These are phyloP conservation scores for Vairimorpha ceranae DNA, from an alignment of 371 early-diverging fungal species.

Conservation along the genomic window DNA sequence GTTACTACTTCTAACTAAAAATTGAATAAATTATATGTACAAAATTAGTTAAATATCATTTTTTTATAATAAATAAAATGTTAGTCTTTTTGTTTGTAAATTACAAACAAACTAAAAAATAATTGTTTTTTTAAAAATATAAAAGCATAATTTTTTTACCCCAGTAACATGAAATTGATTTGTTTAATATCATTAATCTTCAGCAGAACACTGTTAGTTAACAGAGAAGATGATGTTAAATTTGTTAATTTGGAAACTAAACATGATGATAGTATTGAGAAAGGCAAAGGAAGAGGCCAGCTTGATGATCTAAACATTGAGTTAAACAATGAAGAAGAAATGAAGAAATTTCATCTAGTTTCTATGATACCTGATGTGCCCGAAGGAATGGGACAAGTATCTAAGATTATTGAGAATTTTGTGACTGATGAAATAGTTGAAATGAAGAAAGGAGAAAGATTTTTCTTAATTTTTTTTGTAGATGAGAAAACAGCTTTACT, in stretches of 20 bases:
- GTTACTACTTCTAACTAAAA: too few species aligned
- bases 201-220: background rate
- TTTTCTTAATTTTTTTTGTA: slow-evolving; percentile 32
- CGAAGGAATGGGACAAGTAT: background rate
- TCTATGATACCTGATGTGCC: background rate
- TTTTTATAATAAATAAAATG: too few species aligned
- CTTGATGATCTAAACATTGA: background rate
- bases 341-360: background rate
- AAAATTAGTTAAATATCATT: too few species aligned
- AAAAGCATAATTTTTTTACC: too few species aligned
- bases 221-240: background rate
- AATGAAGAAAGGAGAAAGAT: slow-evolving; percentile 14
- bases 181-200: too few species aligned
- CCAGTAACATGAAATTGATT: too few species aligned
- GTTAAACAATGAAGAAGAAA: background rate
- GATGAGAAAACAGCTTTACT: slow-evolving; percentile 1
- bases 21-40: too few species aligned
- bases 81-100: too few species aligned
- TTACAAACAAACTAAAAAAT: too few species aligned
- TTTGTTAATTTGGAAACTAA: background rate
- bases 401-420: background rate
- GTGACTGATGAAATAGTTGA: slow-evolving; percentile 14
- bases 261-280: background rate
- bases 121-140: too few species aligned
- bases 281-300: background rate